phyloP scores from a whole-genome alignment of 257 asterid genomes.

The Avicennia marina region DNA sequence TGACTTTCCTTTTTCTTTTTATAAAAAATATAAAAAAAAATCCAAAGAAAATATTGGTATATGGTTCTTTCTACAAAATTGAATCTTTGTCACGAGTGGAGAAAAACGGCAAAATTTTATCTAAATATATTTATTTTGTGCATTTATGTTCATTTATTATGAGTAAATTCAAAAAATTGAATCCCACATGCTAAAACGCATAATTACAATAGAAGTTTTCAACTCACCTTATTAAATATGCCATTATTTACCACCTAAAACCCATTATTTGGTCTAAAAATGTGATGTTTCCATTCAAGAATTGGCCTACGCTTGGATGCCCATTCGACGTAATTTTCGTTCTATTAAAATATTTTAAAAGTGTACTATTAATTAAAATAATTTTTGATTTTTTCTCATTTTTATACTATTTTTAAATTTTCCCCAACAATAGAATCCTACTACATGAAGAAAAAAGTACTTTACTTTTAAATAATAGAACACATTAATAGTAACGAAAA shows the following conservation, averaged over 20 bases:
- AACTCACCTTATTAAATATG: neutral
- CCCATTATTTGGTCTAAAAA: constrained; percentile 4
- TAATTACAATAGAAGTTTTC: neutral
- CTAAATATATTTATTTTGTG: neutral
- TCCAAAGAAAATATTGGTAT: neutral
- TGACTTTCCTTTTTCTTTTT: neutral
- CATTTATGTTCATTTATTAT: constrained; percentile 9
- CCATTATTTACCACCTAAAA: neutral
- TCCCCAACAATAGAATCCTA: too few species aligned
- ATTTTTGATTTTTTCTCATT: too few species aligned
- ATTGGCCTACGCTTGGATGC: neutral
- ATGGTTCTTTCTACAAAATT: neutral
- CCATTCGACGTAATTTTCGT: too few species aligned
- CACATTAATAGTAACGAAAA: too few species aligned
- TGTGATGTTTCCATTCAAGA: neutral
- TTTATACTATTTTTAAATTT: too few species aligned
- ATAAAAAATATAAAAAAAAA: neutral
- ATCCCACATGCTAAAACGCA: neutral
- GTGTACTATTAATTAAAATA: too few species aligned
- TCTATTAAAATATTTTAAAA: neutral
- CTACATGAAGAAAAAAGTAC: too few species aligned
- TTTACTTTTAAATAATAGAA: neutral
- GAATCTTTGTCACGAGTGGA: neutral
- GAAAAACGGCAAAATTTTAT: neutral
- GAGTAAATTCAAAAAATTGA: neutral